A percentile compares a stretch with the other conserved stretches of the same genome.
Evolutionary conservation across 2,329 filamentous ascomycete species (phyloP).

Genomic region (Paraphaeosphaeria minitans): DNA sequence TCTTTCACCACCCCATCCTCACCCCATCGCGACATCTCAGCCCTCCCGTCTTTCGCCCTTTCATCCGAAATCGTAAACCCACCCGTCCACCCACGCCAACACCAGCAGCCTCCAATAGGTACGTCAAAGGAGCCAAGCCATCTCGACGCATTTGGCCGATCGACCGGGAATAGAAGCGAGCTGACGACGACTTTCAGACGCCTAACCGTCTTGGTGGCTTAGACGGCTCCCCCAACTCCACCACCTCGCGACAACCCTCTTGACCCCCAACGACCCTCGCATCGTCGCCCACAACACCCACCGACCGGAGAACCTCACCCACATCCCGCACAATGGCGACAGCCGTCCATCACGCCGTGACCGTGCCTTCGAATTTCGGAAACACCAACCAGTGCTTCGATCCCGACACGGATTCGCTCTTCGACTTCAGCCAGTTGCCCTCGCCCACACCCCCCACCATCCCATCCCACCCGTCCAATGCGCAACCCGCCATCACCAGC

Average conservation of each 20-base stretch:
- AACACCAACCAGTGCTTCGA: conserved; percentile 45
- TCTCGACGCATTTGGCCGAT: conserved; percentile 35
- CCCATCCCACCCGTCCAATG: conserved; percentile 57
- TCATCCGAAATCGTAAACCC: background rate
- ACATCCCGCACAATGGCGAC: conserved; percentile 39
- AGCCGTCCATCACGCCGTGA: conserved; percentile 43
- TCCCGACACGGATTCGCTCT: conserved; percentile 48
- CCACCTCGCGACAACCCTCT: conserved; percentile 28
- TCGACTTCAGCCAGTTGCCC: conserved; percentile 64
- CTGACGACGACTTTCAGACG: conserved; percentile 44
- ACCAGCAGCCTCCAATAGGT: background rate
- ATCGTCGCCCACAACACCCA: conserved; percentile 15
- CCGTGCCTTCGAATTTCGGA: conserved; percentile 40
- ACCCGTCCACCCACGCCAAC: conserved; percentile 5
- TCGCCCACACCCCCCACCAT: conserved; percentile 63
- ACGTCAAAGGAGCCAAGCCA: conserved; percentile 32
- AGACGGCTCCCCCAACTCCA: conserved; percentile 21
- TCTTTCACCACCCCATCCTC: conserved; percentile 9
- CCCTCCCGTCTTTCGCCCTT: conserved; percentile 1
- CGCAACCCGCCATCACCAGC: conserved; percentile 58
- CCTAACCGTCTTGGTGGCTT: conserved; percentile 37
- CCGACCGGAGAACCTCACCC: conserved; percentile 18
- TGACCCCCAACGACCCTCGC: conserved; percentile 33
- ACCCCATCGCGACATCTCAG: background rate
- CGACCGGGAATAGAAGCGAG: conserved; percentile 40